These are phyloP conservation scores for Neofusicoccum laricinum DNA, from an alignment of 2,329 filamentous ascomycete genomes.

Conservation along the genomic window DNA sequence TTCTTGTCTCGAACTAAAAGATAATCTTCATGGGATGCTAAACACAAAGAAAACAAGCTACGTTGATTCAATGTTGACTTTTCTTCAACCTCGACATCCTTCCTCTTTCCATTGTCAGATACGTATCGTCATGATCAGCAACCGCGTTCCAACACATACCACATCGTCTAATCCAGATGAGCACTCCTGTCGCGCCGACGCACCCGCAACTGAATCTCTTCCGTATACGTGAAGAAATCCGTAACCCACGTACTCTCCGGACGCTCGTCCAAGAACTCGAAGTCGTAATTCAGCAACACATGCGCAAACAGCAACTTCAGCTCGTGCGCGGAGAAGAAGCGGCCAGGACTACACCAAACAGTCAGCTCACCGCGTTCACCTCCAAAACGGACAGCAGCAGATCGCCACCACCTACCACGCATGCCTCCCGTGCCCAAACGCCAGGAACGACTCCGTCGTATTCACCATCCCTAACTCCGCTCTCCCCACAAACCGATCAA, in stretches of 20 bases:
- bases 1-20: too few relatives aligned
- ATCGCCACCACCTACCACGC: constrained; percentile 25
- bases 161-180: too few relatives aligned
- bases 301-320: constrained; percentile 38
- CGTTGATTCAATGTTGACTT: too few relatives aligned
- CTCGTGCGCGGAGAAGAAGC: constrained; percentile 37
- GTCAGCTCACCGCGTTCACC: constrained; percentile 16
- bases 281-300: constrained; percentile 37
- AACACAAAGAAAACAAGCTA: too few relatives aligned
- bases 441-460: constrained; percentile 50
- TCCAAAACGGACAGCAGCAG: neutral
- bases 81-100: too few relatives aligned
- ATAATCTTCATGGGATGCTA: too few relatives aligned
- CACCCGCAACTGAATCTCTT: too few relatives aligned
- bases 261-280: constrained; percentile 26
- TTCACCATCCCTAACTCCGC: constrained; percentile 53
- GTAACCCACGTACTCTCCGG: constrained; percentile 25
- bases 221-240: neutral
- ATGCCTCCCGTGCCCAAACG: constrained; percentile 59
- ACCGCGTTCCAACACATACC: too few relatives aligned
- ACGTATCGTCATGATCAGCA: too few relatives aligned
- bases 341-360: constrained; percentile 29
- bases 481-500: constrained; percentile 28
- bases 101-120: too few relatives aligned
- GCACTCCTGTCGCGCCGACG: too few relatives aligned